Evolutionary conservation across 2,329 filamentous ascomycete species (phyloP).

Genomic region (Pyrenophora graminea): DNA sequence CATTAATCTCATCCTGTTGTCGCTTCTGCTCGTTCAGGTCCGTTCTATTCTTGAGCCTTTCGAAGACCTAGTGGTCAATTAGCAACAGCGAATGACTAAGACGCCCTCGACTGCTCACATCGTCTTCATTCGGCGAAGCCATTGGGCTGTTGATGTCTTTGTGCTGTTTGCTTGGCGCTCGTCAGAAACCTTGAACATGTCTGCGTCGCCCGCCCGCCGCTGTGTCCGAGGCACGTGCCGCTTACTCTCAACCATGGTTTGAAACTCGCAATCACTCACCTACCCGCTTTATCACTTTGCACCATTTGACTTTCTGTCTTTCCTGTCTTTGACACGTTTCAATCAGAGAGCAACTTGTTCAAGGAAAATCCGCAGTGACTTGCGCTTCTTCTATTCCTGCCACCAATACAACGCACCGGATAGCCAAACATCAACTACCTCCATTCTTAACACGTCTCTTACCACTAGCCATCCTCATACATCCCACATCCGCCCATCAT

Average conservation of each 20-base stretch:
- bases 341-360: not conserved
- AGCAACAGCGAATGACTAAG: conserved; percentile 3
- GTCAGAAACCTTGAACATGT: conserved; percentile 21
- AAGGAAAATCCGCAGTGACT: not conserved
- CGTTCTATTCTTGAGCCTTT: conserved; percentile 61
- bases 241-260: conserved; percentile 6
- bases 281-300: not conserved
- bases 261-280: not conserved
- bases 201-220: conserved; percentile 12
- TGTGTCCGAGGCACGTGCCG: conserved; percentile 21
- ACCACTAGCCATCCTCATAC: not conserved
- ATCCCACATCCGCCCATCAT: conserved; percentile 27
- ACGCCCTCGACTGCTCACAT: conserved; percentile 43
- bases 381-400: conserved; percentile 7
- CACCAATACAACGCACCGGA: conserved; percentile 2
- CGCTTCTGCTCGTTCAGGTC: conserved; percentile 64
- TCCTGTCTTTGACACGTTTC: not conserved
- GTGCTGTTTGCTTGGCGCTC: conserved; percentile 33
- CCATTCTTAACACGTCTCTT: conserved; percentile 4
- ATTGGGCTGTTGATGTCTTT: conserved; percentile 43
- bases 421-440: conserved; percentile 2
- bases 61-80: conserved; percentile 58
- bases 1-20: conserved; percentile 64
- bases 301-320: not conserved
- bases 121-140: conserved; percentile 52